Evolutionary conservation across 495 filamentous ascomycete species (phyloP), one percentile per base, ranked within the genome.

Genomic region (Tirmania nivea): DNA sequence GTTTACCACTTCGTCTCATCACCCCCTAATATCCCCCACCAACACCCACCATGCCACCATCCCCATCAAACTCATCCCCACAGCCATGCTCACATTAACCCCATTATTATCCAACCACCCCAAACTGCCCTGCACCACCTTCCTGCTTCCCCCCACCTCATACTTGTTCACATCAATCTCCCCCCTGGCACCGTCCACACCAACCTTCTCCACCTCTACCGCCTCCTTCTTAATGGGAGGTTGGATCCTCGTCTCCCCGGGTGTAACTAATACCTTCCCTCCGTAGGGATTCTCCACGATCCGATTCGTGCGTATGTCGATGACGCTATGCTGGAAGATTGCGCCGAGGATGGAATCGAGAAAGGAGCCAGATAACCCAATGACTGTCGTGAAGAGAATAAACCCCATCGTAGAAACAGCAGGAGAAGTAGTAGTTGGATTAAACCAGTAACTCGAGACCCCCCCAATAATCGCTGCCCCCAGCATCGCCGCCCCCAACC

Each of bases 71-170:
- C 84, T 95, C 78, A 92, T 90, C 0, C 68, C 66, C 9, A 75
- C 69, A 0, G 89, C 88, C 88, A 94, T 95, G 25, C 86, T 61
- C 20, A 93, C 70, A 63, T 97, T 97, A 55, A 97, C 87, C 25
- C 78, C 81, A 63, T 97, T 97, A 60, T 97, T 97, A 63, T 90
- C 85, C 56, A 95, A 68, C 59, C 90, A 62, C 57, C 92, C 84
- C 62, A 68, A 70, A 8, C 84, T 88, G 52, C 70, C 81, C 62
- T 81, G 84, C 0, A 86, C 68, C 34, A 78, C 74, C 45, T 60
- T 65, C 16, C 73, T 60, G 14, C 58, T 58, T 20, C 53, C 36
- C 34, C 20, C 20, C n/a, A 20, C 25, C 21, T 36, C 31, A n/a
- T 21, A 34, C 25, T 12, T 25, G 1, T 57, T 42, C n/a, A n/a